A percentile compares a stretch with the other conserved stretches of the same genome.
Conservation (phyloP, 371 early-diverging fungal species). For the Mucor indicus region DNA sequence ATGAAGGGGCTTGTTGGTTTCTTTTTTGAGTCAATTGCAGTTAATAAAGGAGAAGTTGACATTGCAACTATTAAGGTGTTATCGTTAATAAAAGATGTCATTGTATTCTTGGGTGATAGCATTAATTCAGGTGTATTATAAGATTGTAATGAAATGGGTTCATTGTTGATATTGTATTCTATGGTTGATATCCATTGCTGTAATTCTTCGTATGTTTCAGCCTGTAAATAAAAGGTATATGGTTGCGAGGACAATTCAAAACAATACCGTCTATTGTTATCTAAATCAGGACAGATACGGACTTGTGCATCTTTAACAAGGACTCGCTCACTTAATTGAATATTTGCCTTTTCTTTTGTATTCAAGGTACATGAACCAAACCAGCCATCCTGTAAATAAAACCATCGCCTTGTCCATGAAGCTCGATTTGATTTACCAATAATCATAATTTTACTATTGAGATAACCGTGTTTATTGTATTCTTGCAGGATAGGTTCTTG, state of each 20-base stretch:
- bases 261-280: constrained; percentile 67
- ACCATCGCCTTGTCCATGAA: constrained; percentile 56
- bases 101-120: constrained; percentile 8
- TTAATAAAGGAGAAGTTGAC: constrained; percentile 14
- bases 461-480: constrained; percentile 33
- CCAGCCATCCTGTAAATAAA: constrained; percentile 54
- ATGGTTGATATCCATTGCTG: constrained; percentile 58
- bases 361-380: constrained; percentile 51
- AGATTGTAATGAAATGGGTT: background rate
- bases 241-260: constrained; percentile 63
- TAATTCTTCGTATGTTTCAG: constrained; percentile 69
- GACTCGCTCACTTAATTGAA: constrained; percentile 51
- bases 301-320: constrained; percentile 48
- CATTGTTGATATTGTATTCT: constrained; percentile 44
- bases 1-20: constrained; percentile 1
- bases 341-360: constrained; percentile 52
- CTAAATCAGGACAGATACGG: constrained; percentile 46
- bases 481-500: background rate
- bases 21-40: constrained; percentile 1
- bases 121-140: constrained; percentile 7
- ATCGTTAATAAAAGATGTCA: background rate
- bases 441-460: constrained; percentile 16
- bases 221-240: constrained; percentile 51
- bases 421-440: constrained; percentile 30
- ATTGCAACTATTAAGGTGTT: background rate